Percentiles rank a stretch among this genome's conserved stretches.
These are phyloP conservation scores for Grammothele lineata DNA, from an alignment of 768 basidiomycete genomes.

Conservation along the genomic window DNA sequence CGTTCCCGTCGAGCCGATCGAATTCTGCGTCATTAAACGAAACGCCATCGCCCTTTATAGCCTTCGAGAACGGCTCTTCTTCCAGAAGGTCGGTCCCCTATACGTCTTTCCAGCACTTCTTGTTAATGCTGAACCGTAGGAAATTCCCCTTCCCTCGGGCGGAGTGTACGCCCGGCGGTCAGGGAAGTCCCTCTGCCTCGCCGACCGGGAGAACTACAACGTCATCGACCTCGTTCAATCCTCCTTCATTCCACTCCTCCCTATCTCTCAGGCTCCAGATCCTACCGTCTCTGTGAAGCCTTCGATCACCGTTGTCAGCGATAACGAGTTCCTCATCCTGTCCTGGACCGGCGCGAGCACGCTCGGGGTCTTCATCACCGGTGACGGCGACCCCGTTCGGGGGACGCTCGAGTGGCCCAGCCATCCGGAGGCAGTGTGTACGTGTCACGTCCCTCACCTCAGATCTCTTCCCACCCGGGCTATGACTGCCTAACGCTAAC, in stretches of 20 bases:
- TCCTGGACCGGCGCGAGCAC: conserved; percentile 81
- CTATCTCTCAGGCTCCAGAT: conserved; percentile 66
- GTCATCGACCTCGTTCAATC: conserved; percentile 75
- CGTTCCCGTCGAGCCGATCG: conserved; percentile 46
- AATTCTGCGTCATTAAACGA: conserved; percentile 73
- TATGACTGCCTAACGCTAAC: too few species aligned
- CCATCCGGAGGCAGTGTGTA: conserved; percentile 75
- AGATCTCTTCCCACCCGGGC: too few species aligned
- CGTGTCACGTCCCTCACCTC: conserved; percentile 32
- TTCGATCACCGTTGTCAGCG: conserved; percentile 68
- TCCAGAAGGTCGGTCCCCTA: conserved; percentile 45
- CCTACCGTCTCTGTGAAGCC: conserved; percentile 48
- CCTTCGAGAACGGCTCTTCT: conserved; percentile 59
- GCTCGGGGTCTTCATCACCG: conserved; percentile 82
- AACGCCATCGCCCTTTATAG: conserved; percentile 58
- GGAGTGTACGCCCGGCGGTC: conserved; percentile 57
- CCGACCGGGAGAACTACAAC: conserved; percentile 69
- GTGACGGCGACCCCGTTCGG: conserved; percentile 82
- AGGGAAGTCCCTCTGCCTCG: conserved; percentile 65
- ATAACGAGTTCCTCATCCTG: conserved; percentile 80
- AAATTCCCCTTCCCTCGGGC: conserved; percentile 63
- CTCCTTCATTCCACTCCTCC: conserved; percentile 68
- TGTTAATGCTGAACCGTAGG: conserved; percentile 36
- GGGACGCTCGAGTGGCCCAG: conserved; percentile 85
- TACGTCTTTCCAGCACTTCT: neutral